Evolutionary conservation across 202 grass and related monocot genomes (phyloP), one percentile per base, ranked within the genome.

Genomic region (Tripidium arundinaceum): DNA sequence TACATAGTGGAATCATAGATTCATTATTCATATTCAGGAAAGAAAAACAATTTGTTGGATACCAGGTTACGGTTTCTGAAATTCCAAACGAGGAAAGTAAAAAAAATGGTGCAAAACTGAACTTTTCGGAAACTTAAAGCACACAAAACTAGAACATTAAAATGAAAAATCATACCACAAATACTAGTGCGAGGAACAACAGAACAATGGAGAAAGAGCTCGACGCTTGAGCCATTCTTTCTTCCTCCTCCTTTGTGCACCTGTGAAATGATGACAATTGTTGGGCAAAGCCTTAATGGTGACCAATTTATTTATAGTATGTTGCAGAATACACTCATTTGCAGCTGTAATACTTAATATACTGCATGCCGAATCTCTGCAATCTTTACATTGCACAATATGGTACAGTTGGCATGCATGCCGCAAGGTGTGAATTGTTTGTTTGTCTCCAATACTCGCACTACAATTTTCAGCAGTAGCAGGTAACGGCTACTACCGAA

Each of bases 141-240:
- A 47, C 12, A 26, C 22, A 62, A 16, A 18, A 33, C 12, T 58
- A 2, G 0, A 68, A 14, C 3, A 42, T 7, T 39, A 49, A 13
- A 13, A 11, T 5, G 36, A 59, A 40, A 19, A 68, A 77, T 12
- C 45, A 22, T 87, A 74, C 85, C 68, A 34, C 24, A 49, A 79
- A 34, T 28, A 52, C 7, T 49, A 87, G 11, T 22, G 29, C 47
- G 9, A 87, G 28, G 21, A 79, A 19, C 16, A 76, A 59, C 25
- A 73, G 65, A 79, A 65, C 14, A 60, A 47, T 60, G 68, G 60
- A 49, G 68, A 79, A 4, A 39, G 11, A 67, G 49, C 38, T 24
- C 9, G 70, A 25, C 4, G 60, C 40, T 22, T 43, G 68, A 74
- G 21, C 31, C 85, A 87, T 87, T 45, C 46, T 86, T 47, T 37